These are phyloP conservation scores for Neurospora pannonica DNA, from an alignment of 495 filamentous ascomycete species.

Conservation along the genomic window DNA sequence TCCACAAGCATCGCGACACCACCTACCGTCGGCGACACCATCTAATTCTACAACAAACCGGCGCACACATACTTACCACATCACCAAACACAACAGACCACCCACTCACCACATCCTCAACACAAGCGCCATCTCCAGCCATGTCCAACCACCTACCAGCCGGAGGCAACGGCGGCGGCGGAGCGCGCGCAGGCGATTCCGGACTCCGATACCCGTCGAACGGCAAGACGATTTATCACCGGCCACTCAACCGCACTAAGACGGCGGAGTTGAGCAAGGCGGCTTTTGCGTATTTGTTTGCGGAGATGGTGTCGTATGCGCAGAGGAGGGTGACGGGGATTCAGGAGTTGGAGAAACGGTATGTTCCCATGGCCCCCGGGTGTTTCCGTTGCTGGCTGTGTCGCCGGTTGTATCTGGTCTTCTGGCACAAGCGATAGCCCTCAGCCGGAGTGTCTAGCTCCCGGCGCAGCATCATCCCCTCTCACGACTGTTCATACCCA, in stretches of 20 bases:
- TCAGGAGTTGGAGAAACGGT: conserved; percentile 88
- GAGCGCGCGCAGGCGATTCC: conserved; percentile 18
- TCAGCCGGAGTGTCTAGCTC: no score
- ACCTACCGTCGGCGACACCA: not conserved
- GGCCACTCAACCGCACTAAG: conserved; percentile 80
- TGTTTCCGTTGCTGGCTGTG: no score
- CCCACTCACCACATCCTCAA: not conserved
- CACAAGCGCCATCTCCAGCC: not conserved
- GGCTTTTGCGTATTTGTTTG: conserved; percentile 91
- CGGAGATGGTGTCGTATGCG: conserved; percentile 94
- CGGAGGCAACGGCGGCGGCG: not conserved
- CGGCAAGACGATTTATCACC: conserved; percentile 96
- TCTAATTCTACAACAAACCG: not conserved
- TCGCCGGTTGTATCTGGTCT: no score
- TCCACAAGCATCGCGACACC: not conserved
- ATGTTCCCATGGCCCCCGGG: no score
- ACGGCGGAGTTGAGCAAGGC: conserved; percentile 82
- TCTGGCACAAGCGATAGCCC: no score
- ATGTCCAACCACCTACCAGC: conserved; percentile 1
- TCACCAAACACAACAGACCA: not conserved
- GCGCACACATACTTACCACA: not conserved
- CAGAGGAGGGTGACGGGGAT: conserved; percentile 85
- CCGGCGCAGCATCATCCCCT: no score
- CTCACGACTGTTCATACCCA: no score
- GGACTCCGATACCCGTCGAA: conserved; percentile 91